phyloP scores from a whole-genome alignment of 2,329 filamentous ascomycete genomes.

The Xylaria sp. region DNA sequence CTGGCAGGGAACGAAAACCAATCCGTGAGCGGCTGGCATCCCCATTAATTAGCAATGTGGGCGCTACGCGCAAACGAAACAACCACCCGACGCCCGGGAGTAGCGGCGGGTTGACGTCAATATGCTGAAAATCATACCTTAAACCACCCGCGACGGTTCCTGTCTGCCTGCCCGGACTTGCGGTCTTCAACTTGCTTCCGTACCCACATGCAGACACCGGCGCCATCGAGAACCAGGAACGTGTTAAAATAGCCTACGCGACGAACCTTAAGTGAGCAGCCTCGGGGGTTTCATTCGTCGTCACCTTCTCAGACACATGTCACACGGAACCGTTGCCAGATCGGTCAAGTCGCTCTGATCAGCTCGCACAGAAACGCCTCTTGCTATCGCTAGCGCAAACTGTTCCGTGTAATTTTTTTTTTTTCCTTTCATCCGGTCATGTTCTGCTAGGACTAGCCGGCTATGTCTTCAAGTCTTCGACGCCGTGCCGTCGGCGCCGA shows the following conservation, averaged over 20 bases:
- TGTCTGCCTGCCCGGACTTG: background rate
- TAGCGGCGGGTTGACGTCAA: conserved; percentile 22
- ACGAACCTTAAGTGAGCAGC: background rate
- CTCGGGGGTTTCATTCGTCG: background rate
- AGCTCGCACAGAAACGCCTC: background rate
- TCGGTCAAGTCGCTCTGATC: background rate
- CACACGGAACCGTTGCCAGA: conserved; percentile 1
- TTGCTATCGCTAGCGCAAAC: background rate
- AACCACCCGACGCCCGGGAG: background rate
- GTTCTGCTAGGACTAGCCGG: conserved; percentile 21
- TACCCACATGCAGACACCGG: conserved; percentile 11
- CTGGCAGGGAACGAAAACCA: no score
- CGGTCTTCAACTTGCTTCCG: background rate
- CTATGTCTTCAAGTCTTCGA: conserved; percentile 37
- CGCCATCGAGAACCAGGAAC: conserved; percentile 4
- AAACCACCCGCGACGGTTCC: background rate
- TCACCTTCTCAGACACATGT: background rate
- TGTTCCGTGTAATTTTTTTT: background rate
- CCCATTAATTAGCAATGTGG: no score
- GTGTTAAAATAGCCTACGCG: conserved; percentile 3
- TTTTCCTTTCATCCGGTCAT: conserved; percentile 22
- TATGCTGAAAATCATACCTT: conserved; percentile 12
- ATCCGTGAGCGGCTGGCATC: no score
- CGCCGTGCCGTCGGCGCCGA: conserved; percentile 33
- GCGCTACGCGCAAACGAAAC: no score